Base-by-base conservation (phyloP, 306 rosid genomes). In the Vigna reflexopilosa region DNA sequence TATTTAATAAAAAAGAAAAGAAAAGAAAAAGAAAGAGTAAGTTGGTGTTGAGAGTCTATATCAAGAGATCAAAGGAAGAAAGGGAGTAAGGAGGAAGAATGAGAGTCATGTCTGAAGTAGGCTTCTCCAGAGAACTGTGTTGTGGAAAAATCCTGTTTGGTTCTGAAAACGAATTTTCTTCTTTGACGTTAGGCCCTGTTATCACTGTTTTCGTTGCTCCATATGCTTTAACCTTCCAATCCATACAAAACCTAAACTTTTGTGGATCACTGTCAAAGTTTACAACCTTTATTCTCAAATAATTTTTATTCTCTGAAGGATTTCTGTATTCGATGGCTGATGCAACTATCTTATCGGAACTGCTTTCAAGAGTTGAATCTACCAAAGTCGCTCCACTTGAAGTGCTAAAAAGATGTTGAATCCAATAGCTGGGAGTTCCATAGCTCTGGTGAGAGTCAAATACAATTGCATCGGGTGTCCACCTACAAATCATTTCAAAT, bases 381-480 rank as follows among this genome's bases (percentile, higher is more conserved):
- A 86, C 89, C 66, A 83, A 67, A n/a, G 83, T 89, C 72, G 96
- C 96, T 58, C 93, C 97, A 72, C 92, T 93, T 24, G 97, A 87
- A 30, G 75, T 86, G 0, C 28, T 36, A 9, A 92, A 92, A 12
- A 92, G 38, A 2, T 4, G 61, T 65, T 90, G 96, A 75, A 88
- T 38, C 93, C 96, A 90, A 78, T 92, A 90, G 77, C 97, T 92
- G 28, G 97, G 97, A 57, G 93, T 92, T 71, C 89, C 97, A 74
- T 93, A 93, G 44, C 22, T 47, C 38, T 65, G 87, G 15, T 89
- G 36, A 4, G 94, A 89, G 85, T 91, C 28, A 28, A 91, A 93
- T 45, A 87, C 91, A 15, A 93, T 91, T 77, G 94, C 91, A 81
- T 91, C 96, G 2, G 98, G 93, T 13, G 56, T 79, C 98, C 96